These are phyloP conservation scores for Prunus fruticosa DNA, from an alignment of 306 rosid species.

Conservation along the genomic window DNA sequence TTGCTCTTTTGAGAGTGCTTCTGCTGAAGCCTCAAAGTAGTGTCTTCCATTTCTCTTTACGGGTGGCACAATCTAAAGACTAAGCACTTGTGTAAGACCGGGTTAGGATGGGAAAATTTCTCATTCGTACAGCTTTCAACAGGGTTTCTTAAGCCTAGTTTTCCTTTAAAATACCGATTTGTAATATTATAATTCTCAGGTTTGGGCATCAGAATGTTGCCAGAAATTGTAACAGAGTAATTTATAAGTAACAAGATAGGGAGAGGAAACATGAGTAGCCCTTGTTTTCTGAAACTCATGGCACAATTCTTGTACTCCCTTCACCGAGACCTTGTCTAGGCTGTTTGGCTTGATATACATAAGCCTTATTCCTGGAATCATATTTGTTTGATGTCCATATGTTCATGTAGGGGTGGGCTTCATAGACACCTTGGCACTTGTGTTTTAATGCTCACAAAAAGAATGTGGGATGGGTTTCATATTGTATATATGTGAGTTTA, in stretches of 20 bases:
- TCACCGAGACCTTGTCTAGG: background rate
- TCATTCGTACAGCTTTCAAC: background rate
- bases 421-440: background rate
- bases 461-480: constrained; percentile 30
- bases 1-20: background rate
- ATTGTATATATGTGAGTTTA: background rate
- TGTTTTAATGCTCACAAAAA: background rate
- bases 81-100: background rate
- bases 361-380: background rate
- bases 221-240: background rate
- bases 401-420: background rate
- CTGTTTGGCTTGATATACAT: background rate
- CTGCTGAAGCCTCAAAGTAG: background rate
- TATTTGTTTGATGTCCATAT: background rate
- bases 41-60: background rate
- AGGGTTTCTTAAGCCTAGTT: background rate
- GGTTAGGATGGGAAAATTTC: background rate
- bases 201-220: background rate
- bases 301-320: background rate
- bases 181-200: no score
- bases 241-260: background rate
- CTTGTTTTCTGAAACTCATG: background rate
- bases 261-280: background rate
- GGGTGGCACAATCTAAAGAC: background rate
- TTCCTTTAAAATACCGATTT: background rate